phyloP scores from a whole-genome alignment of 2,329 filamentous ascomycete genomes.

The Alternaria atra region DNA sequence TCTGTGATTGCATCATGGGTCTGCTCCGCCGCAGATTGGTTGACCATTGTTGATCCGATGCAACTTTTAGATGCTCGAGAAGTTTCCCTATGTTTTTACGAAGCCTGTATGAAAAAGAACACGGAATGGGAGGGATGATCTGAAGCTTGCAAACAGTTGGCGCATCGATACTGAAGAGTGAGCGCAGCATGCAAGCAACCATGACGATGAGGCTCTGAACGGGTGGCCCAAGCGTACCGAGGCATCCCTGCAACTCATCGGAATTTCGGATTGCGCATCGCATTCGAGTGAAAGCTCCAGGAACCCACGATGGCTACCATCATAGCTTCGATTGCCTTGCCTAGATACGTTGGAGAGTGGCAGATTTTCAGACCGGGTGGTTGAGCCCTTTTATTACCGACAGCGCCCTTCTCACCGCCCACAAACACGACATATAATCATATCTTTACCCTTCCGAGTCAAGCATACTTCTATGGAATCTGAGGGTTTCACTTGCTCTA shows the following conservation, averaged over 20 bases:
- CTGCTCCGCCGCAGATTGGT: neutral
- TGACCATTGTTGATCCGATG: neutral
- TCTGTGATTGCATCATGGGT: conserved; percentile 32
- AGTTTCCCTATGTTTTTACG: neutral
- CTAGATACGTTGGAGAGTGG: neutral
- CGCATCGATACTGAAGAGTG: neutral
- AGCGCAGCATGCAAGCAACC: neutral
- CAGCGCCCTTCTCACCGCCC: conserved; percentile 23
- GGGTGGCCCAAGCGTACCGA: conserved; percentile 22
- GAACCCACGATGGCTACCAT: conserved; percentile 14
- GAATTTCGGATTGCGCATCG: conserved; percentile 21
- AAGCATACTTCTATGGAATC: conserved; percentile 17
- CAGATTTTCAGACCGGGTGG: conserved; percentile 10
- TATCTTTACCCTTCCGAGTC: conserved; percentile 4
- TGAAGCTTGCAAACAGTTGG: neutral
- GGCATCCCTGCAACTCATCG: conserved; percentile 23
- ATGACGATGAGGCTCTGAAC: conserved; percentile 14
- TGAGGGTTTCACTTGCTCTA: neutral
- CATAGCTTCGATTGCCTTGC: neutral
- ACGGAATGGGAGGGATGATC: neutral
- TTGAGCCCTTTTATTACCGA: conserved; percentile 29
- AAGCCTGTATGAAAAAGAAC: neutral
- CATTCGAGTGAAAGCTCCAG: conserved; percentile 1
- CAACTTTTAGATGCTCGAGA: neutral
- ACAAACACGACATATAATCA: conserved; percentile 13